Percentiles rank a stretch among this genome's conserved stretches.
Evolutionary conservation across 495 filamentous ascomycete species (phyloP).

Genomic region (Aspergillus biplanus): DNA sequence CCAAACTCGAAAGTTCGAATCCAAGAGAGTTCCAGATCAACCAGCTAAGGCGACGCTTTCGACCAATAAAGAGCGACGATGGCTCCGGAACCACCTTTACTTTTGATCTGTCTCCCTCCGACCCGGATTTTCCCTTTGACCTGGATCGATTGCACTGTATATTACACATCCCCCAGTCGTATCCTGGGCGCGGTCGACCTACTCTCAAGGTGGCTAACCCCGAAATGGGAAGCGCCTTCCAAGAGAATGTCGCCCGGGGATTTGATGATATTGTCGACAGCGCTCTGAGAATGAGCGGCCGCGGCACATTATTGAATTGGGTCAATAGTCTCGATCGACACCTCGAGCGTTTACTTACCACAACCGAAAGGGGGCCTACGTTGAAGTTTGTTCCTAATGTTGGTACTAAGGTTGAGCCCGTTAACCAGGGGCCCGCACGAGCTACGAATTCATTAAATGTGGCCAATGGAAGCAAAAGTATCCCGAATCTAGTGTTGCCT

Average conservation of each 20-base stretch:
- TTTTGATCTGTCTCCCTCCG: conserved; percentile 75
- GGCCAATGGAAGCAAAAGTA: neutral
- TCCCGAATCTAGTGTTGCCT: neutral
- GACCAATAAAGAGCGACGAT: conserved; percentile 58
- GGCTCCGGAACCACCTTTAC: conserved; percentile 58
- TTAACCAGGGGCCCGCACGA: conserved; percentile 54
- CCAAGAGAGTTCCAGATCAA: conserved; percentile 76
- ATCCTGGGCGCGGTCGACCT: conserved; percentile 59
- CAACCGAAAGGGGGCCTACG: conserved; percentile 73
- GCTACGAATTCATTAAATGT: conserved; percentile 21
- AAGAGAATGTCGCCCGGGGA: conserved; percentile 78
- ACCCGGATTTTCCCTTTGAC: conserved; percentile 86
- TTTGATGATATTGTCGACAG: conserved; percentile 68
- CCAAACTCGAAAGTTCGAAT: conserved; percentile 65
- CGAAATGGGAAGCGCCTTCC: conserved; percentile 79
- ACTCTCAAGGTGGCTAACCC: conserved; percentile 69
- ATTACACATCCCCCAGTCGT: conserved; percentile 67
- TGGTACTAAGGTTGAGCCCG: conserved; percentile 38
- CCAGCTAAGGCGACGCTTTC: conserved; percentile 74
- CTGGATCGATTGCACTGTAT: conserved; percentile 71
- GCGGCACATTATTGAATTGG: conserved; percentile 66
- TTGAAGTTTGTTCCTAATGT: conserved; percentile 75
- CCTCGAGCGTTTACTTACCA: conserved; percentile 72
- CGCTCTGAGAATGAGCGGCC: conserved; percentile 48
- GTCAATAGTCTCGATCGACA: conserved; percentile 75